Evolutionary conservation across 2,329 filamentous ascomycete genomes (phyloP), one percentile per base, ranked within the genome.

Genomic region (Colletotrichum aenigma): DNA sequence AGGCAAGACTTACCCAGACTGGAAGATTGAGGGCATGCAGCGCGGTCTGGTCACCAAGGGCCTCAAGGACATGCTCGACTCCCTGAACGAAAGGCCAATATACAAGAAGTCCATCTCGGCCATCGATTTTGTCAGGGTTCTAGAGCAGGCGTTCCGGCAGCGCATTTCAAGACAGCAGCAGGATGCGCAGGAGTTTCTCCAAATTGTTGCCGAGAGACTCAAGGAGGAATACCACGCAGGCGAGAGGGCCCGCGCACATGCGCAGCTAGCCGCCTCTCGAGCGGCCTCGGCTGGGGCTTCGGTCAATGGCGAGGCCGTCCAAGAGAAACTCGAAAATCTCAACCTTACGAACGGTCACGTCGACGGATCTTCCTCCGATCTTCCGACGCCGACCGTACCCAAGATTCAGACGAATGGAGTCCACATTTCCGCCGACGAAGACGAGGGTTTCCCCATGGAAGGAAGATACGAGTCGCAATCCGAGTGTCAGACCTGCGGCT

Each of bases 101-200:
- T 95, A 96, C 84, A 96, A 93, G 82, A 99, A 98, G 88, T 97
- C 95, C 0, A 97, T 98, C 71, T 96, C 95, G 18, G 96, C 96
- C 4, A 91, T 92, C n/a, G 90, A 90, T 1, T 98, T 99, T 82
- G 94, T 99, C 58, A 89, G 91, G 77, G 93, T 94, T 0, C 88
- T 99, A 67, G 97, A 99, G 86, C 88, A 89, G 34, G 96, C 96
- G 1, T 99, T 98, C 82, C 92, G 92, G 71, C 96, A 97, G 81
- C 93, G 95, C 80, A 98, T 99, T 80, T 98, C 95, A 82, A 91
- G 96, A 70, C 95, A 97, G 82, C 97, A 99, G 85, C 97, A 99
- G 85, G 97, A 99, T 86, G 97, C 97, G 13, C 97, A 99, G 82
- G 97, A 99, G 84, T 98, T 99, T 78, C 86, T 99, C 71, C 97